phyloP scores from a whole-genome alignment of 495 filamentous ascomycete species.

The Xylaria palmicola region DNA sequence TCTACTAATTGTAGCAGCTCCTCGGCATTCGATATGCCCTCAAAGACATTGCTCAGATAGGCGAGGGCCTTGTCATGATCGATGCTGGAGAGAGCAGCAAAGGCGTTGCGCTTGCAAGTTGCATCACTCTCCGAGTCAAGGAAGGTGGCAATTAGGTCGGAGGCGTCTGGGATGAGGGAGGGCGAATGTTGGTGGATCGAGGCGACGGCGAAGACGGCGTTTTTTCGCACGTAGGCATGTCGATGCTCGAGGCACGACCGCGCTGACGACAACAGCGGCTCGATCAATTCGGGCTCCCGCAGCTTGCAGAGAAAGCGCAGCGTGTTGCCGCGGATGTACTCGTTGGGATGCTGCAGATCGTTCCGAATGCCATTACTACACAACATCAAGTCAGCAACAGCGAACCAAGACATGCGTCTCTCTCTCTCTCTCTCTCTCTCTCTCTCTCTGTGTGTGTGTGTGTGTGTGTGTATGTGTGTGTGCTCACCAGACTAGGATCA shows the following conservation, averaged over 20 bases:
- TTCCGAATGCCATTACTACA: conserved; percentile 94
- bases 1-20: conserved; percentile 91
- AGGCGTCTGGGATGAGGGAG: conserved; percentile 89
- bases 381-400: not conserved
- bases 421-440: no score
- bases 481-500: conserved; percentile 96
- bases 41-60: conserved; percentile 88
- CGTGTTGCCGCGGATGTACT: conserved; percentile 96
- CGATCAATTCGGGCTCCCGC: conserved; percentile 91
- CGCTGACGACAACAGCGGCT: conserved; percentile 89
- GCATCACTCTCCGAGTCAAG: conserved; percentile 88
- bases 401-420: no score
- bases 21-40: conserved; percentile 90
- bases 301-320: conserved; percentile 96
- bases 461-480: no score
- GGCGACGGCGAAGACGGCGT: conserved; percentile 90
- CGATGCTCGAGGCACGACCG: conserved; percentile 91
- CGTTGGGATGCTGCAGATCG: conserved; percentile 95
- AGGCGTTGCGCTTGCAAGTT: conserved; percentile 98
- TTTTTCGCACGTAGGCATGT: conserved; percentile 97
- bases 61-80: conserved; percentile 90
- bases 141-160: conserved; percentile 88
- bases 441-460: no score
- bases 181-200: conserved; percentile 93
- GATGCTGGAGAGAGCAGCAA: conserved; percentile 85